Conservation (phyloP, 2,329 filamentous ascomycete genomes). For the Didymella lethalis region DNA sequence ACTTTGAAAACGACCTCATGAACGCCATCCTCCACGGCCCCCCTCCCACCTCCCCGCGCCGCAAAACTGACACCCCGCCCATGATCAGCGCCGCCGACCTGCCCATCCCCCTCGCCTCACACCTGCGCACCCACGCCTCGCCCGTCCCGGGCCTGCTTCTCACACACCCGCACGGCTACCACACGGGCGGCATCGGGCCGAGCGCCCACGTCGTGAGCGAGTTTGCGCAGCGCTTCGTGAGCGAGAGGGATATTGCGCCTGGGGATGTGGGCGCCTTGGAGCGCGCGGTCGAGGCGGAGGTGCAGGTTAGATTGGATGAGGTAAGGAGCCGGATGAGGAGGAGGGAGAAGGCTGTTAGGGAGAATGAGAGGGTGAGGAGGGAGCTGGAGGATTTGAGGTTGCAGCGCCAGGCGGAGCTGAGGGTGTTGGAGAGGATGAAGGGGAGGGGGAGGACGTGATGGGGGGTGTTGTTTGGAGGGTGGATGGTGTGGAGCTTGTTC, state of each 20-base stretch:
- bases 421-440: conserved; percentile 54
- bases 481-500: conserved; percentile 25
- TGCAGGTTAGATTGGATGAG: conserved; percentile 47
- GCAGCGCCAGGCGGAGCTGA: conserved; percentile 56
- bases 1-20: conserved; percentile 57
- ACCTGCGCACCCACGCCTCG: conserved; percentile 53
- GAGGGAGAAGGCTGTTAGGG: conserved; percentile 51
- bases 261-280: conserved; percentile 47
- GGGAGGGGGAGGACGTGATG: conserved; percentile 37
- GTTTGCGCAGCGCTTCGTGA: conserved; percentile 53
- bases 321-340: conserved; percentile 50
- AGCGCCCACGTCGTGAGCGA: conserved; percentile 43
- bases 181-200: conserved; percentile 58
- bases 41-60: conserved; percentile 35
- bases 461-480: no score
- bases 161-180: conserved; percentile 57
- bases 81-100: conserved; percentile 47
- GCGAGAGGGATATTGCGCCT: conserved; percentile 43
- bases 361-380: conserved; percentile 54
- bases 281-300: conserved; percentile 42
- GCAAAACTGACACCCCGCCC: conserved; percentile 30
- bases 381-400: conserved; percentile 54
- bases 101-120: conserved; percentile 54
- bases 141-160: conserved; percentile 55
- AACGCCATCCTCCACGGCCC: conserved; percentile 48